Percentiles rank a stretch among this genome's conserved stretches.
Evolutionary conservation across 1,284 basidiomycete species (phyloP).

Genomic region (Pisolithus thermaeus): DNA sequence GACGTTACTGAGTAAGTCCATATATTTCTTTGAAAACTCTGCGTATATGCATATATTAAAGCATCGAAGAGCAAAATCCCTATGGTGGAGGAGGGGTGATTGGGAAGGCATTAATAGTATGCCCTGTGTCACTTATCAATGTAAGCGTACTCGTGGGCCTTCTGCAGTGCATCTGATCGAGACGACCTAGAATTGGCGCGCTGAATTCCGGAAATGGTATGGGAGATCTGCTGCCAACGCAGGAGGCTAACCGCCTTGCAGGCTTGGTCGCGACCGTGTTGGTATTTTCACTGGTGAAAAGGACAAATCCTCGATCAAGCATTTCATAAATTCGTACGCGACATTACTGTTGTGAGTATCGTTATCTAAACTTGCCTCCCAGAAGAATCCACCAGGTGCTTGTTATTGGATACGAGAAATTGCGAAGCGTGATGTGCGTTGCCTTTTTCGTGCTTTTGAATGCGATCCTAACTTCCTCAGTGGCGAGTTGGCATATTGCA

Average conservation of each 20-base stretch:
- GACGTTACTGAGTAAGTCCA: conserved; percentile 74
- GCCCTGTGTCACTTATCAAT: conserved; percentile 88
- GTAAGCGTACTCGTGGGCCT: conserved; percentile 35
- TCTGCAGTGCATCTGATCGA: neutral
- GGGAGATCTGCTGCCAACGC: conserved; percentile 4
- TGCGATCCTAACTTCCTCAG: conserved; percentile 29
- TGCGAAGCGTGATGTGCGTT: conserved; percentile 72
- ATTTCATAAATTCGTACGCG: conserved; percentile 69
- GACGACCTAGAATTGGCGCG: conserved; percentile 80
- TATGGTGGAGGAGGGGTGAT: conserved; percentile 60
- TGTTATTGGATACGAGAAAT: conserved; percentile 93
- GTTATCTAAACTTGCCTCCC: conserved; percentile 5
- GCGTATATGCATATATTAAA: conserved; percentile 8
- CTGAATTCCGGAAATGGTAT: conserved; percentile 92
- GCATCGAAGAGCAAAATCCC: conserved; percentile 73
- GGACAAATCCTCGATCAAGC: conserved; percentile 62
- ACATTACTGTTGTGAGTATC: neutral
- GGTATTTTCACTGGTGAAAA: conserved; percentile 80
- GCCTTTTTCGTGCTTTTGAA: neutral
- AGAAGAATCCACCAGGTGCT: conserved; percentile 81
- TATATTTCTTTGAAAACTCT: neutral
- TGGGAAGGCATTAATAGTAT: conserved; percentile 86
- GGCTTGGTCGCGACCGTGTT: conserved; percentile 77
- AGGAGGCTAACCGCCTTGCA: conserved; percentile 15
- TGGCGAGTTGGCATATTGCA: conserved; percentile 56